phyloP scores from a whole-genome alignment of 257 asterid species.

The Coffea canephora region DNA sequence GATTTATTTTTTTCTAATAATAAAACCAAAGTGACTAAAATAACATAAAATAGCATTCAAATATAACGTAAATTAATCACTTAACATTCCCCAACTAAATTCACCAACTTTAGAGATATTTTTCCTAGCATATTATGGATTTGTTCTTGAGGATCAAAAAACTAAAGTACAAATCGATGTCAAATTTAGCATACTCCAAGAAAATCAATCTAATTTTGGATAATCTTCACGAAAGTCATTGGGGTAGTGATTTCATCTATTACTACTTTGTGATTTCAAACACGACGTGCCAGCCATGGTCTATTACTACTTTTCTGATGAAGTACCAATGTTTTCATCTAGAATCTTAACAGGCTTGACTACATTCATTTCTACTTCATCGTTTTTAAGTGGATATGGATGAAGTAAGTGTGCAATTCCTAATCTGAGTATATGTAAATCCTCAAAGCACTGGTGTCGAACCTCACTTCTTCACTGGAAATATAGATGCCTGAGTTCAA shows the following conservation, averaged over 20 bases:
- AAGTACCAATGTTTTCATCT: slow-evolving; percentile 25
- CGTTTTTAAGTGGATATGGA: slow-evolving; percentile 68
- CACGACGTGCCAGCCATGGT: slow-evolving; percentile 40
- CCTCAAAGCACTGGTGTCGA: slow-evolving; percentile 49
- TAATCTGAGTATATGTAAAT: slow-evolving; percentile 29
- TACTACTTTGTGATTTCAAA: slow-evolving; percentile 25
- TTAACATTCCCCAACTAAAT: too few species aligned
- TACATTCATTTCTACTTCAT: slow-evolving; percentile 23
- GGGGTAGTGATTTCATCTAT: neutral
- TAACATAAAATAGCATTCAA: too few species aligned
- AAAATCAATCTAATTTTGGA: neutral
- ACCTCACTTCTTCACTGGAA: slow-evolving; percentile 26
- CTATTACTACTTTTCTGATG: slow-evolving; percentile 25
- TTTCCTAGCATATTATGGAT: neutral
- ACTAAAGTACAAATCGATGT: neutral
- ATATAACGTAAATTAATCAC: too few species aligned
- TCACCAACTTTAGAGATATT: neutral
- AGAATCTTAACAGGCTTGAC: slow-evolving; percentile 47
- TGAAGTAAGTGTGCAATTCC: slow-evolving; percentile 27
- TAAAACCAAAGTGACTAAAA: too few species aligned
- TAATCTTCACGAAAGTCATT: neutral
- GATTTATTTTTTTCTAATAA: too few species aligned
- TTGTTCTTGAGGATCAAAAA: neutral
- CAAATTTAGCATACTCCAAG: neutral
- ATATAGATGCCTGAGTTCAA: slow-evolving; percentile 49